Evolutionary conservation across 1,284 basidiomycete species (phyloP).

Genomic region (Moesziomyces sp.): DNA sequence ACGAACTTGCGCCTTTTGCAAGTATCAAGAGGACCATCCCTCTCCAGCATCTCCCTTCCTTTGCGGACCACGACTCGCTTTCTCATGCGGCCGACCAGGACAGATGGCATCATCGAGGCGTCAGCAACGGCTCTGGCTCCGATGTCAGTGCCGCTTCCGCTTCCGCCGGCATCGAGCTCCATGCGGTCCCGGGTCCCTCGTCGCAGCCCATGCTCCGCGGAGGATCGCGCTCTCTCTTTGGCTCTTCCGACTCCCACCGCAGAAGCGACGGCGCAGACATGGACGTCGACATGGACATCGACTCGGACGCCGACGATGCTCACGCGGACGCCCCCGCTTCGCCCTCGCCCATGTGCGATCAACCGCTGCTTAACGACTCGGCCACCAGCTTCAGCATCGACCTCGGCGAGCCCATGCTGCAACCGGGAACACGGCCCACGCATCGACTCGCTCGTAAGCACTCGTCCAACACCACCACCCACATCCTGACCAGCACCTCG

Average conservation of each 20-base stretch:
- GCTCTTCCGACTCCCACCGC: constrained; percentile 25
- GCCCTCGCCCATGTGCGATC: constrained; percentile 48
- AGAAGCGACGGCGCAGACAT: constrained; percentile 33
- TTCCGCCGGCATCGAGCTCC: constrained; percentile 27
- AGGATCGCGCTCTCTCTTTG: constrained; percentile 31
- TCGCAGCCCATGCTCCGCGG: constrained; percentile 36
- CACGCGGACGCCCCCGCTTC: constrained; percentile 42
- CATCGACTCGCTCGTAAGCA: constrained; percentile 28
- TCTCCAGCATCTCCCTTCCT: constrained; percentile 24
- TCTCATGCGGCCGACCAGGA: constrained; percentile 3
- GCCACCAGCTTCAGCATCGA: constrained; percentile 19
- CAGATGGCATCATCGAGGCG: constrained; percentile 36
- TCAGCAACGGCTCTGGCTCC: constrained; percentile 40
- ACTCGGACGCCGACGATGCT: constrained; percentile 40
- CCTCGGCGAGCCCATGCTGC: constrained; percentile 32
- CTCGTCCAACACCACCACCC: constrained; percentile 30
- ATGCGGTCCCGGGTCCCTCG: constrained; percentile 33
- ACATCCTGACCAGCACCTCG: constrained; percentile 24
- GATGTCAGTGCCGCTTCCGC: constrained; percentile 38
- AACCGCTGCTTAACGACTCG: constrained; percentile 22
- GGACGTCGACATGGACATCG: constrained; percentile 48
- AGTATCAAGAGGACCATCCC: constrained; percentile 42
- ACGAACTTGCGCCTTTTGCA: constrained; percentile 7
- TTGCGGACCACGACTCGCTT: constrained; percentile 2
- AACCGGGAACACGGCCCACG: constrained; percentile 38